Conservation (phyloP, 1,284 basidiomycete species). For the Naganishia liquefaciens region DNA sequence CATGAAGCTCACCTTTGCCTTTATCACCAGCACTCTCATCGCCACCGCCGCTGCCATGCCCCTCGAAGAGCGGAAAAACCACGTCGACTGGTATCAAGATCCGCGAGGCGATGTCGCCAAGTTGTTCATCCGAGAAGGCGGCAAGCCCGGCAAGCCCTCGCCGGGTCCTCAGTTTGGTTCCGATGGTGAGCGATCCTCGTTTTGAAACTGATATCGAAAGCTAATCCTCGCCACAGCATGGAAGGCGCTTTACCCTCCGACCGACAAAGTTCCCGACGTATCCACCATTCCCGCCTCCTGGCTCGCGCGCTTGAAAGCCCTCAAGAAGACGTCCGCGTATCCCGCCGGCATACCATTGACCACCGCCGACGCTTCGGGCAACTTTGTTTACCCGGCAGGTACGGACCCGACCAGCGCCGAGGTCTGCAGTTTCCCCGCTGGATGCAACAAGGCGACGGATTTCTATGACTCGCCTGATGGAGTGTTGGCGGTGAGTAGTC, state of each 20-base stretch:
- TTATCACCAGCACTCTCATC: constrained; percentile 8
- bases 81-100: constrained; percentile 25
- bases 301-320: constrained; percentile 41
- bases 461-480: constrained; percentile 43
- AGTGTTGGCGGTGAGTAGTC: constrained; percentile 41
- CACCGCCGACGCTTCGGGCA: constrained; percentile 40
- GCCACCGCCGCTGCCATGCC: constrained; percentile 9
- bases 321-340: neutral
- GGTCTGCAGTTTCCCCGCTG: constrained; percentile 48
- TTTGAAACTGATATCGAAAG: neutral
- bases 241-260: constrained; percentile 42
- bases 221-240: constrained; percentile 22
- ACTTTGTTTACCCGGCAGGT: constrained; percentile 39
- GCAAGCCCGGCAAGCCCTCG: constrained; percentile 13
- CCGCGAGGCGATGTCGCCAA: constrained; percentile 11
- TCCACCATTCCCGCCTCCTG: constrained; percentile 41
- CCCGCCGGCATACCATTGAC: constrained; percentile 35
- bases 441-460: constrained; percentile 43
- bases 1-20: constrained; percentile 17
- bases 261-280: constrained; percentile 38
- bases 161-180: neutral
- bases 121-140: constrained; percentile 11
- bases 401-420: constrained; percentile 34
- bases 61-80: constrained; percentile 6
- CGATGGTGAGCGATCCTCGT: constrained; percentile 4